Base-by-base conservation (phyloP, 306 rosid species). In the Begonia peltatifolia region DNA sequence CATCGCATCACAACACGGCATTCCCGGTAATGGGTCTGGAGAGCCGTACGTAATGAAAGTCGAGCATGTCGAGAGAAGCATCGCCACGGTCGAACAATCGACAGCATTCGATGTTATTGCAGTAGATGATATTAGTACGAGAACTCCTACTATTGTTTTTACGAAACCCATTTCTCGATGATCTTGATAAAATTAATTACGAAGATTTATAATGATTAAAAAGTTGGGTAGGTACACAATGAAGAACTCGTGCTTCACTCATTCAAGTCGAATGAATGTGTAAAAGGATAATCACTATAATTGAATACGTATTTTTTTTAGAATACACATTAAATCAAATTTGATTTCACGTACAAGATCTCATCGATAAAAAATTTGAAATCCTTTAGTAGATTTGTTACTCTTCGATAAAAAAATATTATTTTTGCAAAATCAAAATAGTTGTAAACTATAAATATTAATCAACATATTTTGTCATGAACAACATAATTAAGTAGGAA, bases 1-100 rank as follows among this genome's bases (percentile, higher is more conserved):
- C 71, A 75, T 63, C 52, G 86, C 83, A 58, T 72, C 69, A 56
- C 84, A 71, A 12, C 87, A 76, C 3, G 76, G 71, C 41, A 81
- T 62, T 13, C 74, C 83, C 3, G 74, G 81, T 43, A 48, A 11
- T 0, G 95, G 85, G 49, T 81, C 68, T 9, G 87, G 85, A 2
- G 63, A 30, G 14, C 81, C 81, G 11, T 74, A 55, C 1, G 57
- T 63, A 14, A 81, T 58, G 79, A 81, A 81, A 7, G 35, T 13
- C 20, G 70, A 77, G 71, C 84, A 83, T 1, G 68, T 50, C 1
- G 79, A 60, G 52, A 83, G 47, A 0, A 80, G 67, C 11, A 62
- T 58, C 11, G 56, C 23, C 64, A 78, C 65, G 3, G 61, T 63
- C 17, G 90, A 47, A 58, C 94, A 83, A 35, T 83, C 84, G 46